These are phyloP conservation scores for Nakazawaea ernobii DNA, from an alignment of 805 yeast species.

Conservation along the genomic window DNA sequence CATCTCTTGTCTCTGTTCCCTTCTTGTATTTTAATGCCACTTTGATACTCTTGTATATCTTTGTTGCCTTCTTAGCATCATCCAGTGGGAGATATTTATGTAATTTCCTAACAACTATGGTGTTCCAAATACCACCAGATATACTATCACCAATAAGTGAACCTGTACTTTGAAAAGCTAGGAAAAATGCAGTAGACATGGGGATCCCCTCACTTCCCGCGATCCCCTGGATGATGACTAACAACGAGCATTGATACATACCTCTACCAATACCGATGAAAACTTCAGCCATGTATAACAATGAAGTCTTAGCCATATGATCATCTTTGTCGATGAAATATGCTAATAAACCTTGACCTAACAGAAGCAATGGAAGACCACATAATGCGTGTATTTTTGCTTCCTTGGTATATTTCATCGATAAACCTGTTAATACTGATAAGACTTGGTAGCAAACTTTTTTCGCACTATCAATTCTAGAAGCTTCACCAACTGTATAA, in stretches of 20 bases:
- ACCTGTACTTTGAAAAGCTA: conserved; percentile 22
- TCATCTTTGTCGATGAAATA: conserved; percentile 19
- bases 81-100: conserved; percentile 17
- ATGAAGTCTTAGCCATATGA: conserved; percentile 12
- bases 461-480: conserved; percentile 25
- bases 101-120: conserved; percentile 9
- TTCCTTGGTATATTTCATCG: conserved; percentile 24
- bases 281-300: conserved; percentile 18
- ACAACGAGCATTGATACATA: conserved; percentile 18
- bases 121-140: conserved; percentile 25
- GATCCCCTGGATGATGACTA: conserved; percentile 23
- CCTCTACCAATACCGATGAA: conserved; percentile 25
- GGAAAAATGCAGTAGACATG: conserved; percentile 25
- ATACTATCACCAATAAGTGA: conserved; percentile 24
- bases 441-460: conserved; percentile 22
- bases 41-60: conserved; percentile 20
- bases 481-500: conserved; percentile 22
- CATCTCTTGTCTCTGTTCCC: conserved; percentile 22
- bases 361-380: conserved; percentile 18
- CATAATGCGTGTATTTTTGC: conserved; percentile 20
- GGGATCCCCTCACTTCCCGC: conserved; percentile 24
- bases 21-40: conserved; percentile 19
- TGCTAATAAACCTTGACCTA: conserved; percentile 23
- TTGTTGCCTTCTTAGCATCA: conserved; percentile 15
- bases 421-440: conserved; percentile 21